Evolutionary conservation across 2,329 filamentous ascomycete genomes (phyloP).

Genomic region (Colletotrichum sp.): DNA sequence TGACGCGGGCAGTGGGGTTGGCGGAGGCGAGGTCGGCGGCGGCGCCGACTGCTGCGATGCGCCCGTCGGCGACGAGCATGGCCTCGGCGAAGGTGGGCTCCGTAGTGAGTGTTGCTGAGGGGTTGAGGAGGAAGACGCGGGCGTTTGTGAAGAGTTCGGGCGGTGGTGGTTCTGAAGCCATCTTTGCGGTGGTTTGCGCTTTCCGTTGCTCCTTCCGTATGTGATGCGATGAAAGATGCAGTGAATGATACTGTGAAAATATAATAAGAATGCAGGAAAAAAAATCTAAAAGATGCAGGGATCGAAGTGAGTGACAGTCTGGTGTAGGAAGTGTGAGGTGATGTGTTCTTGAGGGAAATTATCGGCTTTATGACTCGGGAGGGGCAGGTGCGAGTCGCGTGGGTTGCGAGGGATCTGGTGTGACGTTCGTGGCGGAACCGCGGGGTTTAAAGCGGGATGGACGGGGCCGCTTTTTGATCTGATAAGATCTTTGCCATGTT

Average conservation of each 20-base stretch:
- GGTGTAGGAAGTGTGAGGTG: neutral
- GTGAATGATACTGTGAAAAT: neutral
- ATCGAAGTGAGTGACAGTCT: neutral
- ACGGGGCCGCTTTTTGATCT: neutral
- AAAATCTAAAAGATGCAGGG: neutral
- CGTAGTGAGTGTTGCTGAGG: conserved; percentile 1
- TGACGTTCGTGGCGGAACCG: neutral
- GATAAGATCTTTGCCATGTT: conserved; percentile 4
- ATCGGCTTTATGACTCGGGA: neutral
- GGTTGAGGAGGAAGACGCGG: conserved; percentile 20
- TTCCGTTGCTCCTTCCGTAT: neutral
- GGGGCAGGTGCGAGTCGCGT: neutral
- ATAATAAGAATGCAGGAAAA: accelerated
- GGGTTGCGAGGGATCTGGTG: neutral
- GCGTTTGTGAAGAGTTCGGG: conserved; percentile 22
- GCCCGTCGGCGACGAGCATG: conserved; percentile 21
- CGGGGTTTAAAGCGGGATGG: conserved; percentile 14
- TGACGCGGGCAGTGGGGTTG: neutral
- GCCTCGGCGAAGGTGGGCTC: conserved; percentile 21
- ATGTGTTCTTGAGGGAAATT: neutral
- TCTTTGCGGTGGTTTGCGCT: neutral
- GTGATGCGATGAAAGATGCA: neutral
- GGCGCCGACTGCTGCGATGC: conserved; percentile 18
- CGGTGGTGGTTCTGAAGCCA: neutral
- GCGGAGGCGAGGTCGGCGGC: neutral